Conservation (phyloP, 768 basidiomycete species). For the Agrocybe praecox region DNA sequence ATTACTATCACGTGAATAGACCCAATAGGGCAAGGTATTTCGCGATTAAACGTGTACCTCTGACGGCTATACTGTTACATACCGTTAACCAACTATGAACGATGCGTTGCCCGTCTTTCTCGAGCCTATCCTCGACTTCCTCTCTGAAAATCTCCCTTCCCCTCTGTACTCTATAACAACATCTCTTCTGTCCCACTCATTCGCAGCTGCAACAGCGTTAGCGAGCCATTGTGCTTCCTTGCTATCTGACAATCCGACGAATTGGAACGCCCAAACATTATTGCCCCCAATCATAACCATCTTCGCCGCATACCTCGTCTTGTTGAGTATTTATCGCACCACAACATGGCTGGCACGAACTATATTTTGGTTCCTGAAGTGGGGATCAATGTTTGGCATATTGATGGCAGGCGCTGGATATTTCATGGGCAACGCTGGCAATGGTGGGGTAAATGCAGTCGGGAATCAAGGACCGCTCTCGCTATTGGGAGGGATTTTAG, state of each 20-base stretch:
- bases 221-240: constrained; percentile 50
- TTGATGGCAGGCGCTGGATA: constrained; percentile 59
- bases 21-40: too few relatives aligned
- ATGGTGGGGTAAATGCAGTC: constrained; percentile 30
- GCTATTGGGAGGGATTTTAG: constrained; percentile 39
- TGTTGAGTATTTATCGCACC: constrained; percentile 79
- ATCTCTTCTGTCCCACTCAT: constrained; percentile 51
- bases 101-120: constrained; percentile 47
- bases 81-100: constrained; percentile 17
- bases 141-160: constrained; percentile 56
- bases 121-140: constrained; percentile 54
- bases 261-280: constrained; percentile 69
- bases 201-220: constrained; percentile 53
- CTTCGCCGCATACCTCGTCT: constrained; percentile 72
- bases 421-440: constrained; percentile 43
- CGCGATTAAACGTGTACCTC: too few relatives aligned
- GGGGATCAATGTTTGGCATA: constrained; percentile 63
- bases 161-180: constrained; percentile 55
- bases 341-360: constrained; percentile 74
- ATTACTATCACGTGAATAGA: too few relatives aligned
- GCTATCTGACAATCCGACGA: constrained; percentile 49
- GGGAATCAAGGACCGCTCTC: constrained; percentile 39
- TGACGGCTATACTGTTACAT: too few relatives aligned
- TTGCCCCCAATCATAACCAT: constrained; percentile 77
- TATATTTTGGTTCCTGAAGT: constrained; percentile 73